Conservation (phyloP, 495 filamentous ascomycete species). For the Penicillium coffeae region DNA sequence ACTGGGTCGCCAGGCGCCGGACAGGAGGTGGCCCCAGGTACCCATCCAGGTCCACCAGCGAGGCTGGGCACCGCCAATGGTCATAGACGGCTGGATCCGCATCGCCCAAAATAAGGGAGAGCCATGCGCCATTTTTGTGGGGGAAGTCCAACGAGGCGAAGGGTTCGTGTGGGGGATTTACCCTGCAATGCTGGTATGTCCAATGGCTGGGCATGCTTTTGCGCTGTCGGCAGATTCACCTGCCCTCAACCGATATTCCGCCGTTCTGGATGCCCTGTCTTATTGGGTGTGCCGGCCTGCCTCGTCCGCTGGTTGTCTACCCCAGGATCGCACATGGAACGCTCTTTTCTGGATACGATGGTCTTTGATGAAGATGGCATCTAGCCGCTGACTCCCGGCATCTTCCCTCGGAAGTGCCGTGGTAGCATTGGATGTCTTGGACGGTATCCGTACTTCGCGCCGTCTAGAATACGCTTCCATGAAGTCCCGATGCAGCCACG, state of each 20-base stretch:
- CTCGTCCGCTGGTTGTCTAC: background rate
- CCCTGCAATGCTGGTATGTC: background rate
- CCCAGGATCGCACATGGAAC: background rate
- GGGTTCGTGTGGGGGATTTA: conserved; percentile 28
- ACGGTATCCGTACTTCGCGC: no score
- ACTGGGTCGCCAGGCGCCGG: conserved; percentile 1
- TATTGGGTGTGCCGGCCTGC: conserved; percentile 1
- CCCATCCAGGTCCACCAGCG: conserved; percentile 18
- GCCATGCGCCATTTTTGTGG: conserved; percentile 33
- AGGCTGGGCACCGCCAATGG: conserved; percentile 15
- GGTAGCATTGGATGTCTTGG: no score
- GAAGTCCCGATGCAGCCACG: conserved; percentile 23
- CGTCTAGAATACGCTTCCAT: background rate
- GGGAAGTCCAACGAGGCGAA: conserved; percentile 14
- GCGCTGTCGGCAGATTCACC: background rate
- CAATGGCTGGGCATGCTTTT: background rate
- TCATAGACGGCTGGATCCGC: conserved; percentile 14
- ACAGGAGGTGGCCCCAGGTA: conserved; percentile 21
- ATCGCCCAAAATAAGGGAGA: conserved; percentile 13
- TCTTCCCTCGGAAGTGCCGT: no score
- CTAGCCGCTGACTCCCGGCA: no score
- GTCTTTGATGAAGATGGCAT: background rate
- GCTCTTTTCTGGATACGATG: background rate
- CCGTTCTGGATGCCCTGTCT: background rate
- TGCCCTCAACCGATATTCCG: background rate